Evolutionary conservation across 306 rosid genomes (phyloP), one percentile per base, ranked within the genome.

Genomic region (Malus orientalis): DNA sequence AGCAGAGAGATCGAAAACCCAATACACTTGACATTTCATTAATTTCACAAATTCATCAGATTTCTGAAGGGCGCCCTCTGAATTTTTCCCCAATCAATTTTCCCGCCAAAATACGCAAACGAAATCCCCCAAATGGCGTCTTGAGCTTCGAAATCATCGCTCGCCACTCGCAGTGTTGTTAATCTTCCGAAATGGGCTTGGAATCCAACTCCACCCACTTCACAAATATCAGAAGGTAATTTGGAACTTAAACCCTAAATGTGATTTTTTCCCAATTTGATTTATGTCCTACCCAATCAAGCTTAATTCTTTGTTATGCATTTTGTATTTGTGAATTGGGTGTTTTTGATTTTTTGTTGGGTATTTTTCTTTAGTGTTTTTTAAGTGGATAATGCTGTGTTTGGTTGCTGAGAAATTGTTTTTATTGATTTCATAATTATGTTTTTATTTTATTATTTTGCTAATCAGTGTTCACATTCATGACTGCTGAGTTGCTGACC

Each of bases 161-260:
- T 42, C 22, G 11, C 69, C 74, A 68, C 45, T 75, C 68, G 61
- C 74, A 70, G 14, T 70, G 69, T 47, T 57, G 38, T 38, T 53
- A 29, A 19, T 27, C 38, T 22, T 74, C 72, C 10, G 79, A 11
- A 27, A 73, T 78, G 88, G 81, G 70, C 68, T 74, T 79, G 79
- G 77, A 84, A 70, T 83, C 82, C 70, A 82, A 79, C 78, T 82
- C 84, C 80, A 30, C 62, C 78, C 85, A 78, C 81, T 88, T 78
- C 79, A 82, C 74, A 49, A 79, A 80, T 73, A 71, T 79, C 69
- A 67, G 68, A 23, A 88, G 96, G 98, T 93, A 85, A 71, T 36
- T 4, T 11, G 63, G 10, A 49, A 13, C 19, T 5, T 80, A 89
- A 76, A 85, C 88, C 14, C 3, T 36, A n/a, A n/a, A 15, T 36